Evolutionary conservation across 1,139 yeast species (phyloP), one percentile per base, ranked within the genome.

Genomic region (Lipomyces yarrowii): DNA sequence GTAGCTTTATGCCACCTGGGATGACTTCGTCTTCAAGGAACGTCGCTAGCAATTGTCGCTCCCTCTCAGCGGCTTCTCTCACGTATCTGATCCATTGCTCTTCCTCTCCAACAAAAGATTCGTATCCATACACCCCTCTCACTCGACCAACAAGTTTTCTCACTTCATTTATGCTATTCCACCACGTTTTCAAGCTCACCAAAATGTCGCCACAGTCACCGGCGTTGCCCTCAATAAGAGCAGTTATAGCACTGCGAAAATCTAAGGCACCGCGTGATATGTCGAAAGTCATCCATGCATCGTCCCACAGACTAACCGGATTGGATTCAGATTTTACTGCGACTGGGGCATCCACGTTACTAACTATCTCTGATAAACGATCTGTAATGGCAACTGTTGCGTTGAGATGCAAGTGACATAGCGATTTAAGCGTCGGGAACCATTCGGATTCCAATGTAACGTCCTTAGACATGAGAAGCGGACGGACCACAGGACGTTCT

Each of bases 181-280:
- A 62, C 68, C 68, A 65, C 32, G n/a, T 32, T 21, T 56, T 18
- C 26, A 62, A 42, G 26, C 26, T 46, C 21, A 56, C 60, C 23
- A 60, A 53, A n/a, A 56, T 51, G 4, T 21, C 39, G 6, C 57
- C 65, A 30, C 55, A 51, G 10, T n/a, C 18, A 1, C 60, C 23
- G 4, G 48, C 51, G 21, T 51, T 61, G 7, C 69, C 68, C 13
- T 37, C 48, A 15, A 65, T 30, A 7, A 65, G 13, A 4, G 60
- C 57, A 8, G 69, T 53, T 8, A 66, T 56, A n/a, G 65, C 60
- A 5, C 30, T 35, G 23, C 63, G 64, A 56, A 66, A 66, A 13
- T 60, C 60, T 11, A 55, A 15, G 6, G 69, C 69, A 18, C 69
- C 69, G 11, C 42, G 60, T 8, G 69, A 64, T 23, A 66, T 64